A percentile compares a stretch with the other conserved stretches of the same genome.
phyloP scores from a whole-genome alignment of 257 asterid species.

The Solanum okadae region DNA sequence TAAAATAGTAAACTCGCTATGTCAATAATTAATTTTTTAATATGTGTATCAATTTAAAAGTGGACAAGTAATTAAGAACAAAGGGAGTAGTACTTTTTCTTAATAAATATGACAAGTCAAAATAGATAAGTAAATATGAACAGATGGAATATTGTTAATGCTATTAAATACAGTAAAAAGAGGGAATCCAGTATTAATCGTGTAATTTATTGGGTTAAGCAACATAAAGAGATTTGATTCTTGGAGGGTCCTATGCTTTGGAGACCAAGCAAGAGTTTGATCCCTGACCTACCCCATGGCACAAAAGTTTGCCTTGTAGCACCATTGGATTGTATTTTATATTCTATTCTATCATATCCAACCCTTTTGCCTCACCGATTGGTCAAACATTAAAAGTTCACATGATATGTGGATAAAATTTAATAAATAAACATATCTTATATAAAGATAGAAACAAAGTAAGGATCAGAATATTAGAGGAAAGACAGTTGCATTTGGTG shows the following conservation, averaged over 20 bases:
- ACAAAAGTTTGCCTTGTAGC: neutral
- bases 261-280: neutral
- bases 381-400: neutral
- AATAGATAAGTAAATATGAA: no score
- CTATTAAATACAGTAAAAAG: neutral
- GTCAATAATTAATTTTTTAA: no score
- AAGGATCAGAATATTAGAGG: neutral
- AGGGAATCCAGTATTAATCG: neutral
- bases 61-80: no score
- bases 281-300: neutral
- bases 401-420: neutral
- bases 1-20: neutral
- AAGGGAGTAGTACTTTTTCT: fast-evolving
- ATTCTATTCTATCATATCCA: neutral
- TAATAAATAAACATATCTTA: neutral
- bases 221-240: neutral
- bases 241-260: neutral
- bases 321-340: neutral
- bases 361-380: neutral
- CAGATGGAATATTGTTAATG: neutral
- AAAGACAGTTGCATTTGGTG: neutral
- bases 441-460: neutral
- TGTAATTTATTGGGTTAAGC: neutral
- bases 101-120: no score
- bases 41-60: fast-evolving